phyloP scores from a whole-genome alignment of 1,284 basidiomycete genomes.

The Puccinia triticina region DNA sequence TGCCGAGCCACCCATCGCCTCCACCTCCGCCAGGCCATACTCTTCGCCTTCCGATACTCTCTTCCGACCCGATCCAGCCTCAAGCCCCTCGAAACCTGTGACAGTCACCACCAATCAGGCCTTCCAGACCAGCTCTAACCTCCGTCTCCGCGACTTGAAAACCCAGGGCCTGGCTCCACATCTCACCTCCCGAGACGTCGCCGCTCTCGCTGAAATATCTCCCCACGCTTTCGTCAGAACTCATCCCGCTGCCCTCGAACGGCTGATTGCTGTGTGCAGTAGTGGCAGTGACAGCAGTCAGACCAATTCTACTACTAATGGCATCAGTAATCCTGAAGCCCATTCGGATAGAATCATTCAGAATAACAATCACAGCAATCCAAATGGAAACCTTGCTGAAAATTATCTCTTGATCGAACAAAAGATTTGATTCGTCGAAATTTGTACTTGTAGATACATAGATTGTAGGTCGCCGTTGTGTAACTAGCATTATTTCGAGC shows the following conservation, averaged over 20 bases:
- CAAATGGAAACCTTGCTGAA: not conserved
- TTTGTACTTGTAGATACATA: too few relatives aligned
- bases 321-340: not conserved
- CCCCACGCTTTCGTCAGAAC: constrained; percentile 41
- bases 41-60: not conserved
- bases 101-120: constrained; percentile 17
- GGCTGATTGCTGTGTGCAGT: constrained; percentile 18
- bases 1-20: not conserved
- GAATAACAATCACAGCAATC: not conserved
- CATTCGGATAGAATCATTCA: not conserved
- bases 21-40: constrained; percentile 3
- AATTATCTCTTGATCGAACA: constrained; percentile 10
- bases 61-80: not conserved
- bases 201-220: constrained; percentile 43
- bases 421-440: not conserved
- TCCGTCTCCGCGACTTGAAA: constrained; percentile 42
- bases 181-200: constrained; percentile 37
- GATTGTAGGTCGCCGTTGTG: too few relatives aligned
- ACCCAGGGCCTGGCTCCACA: constrained; percentile 39
- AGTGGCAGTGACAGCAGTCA: too few relatives aligned
- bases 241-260: constrained; percentile 46
- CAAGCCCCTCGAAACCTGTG: constrained; percentile 1
- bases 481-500: too few relatives aligned
- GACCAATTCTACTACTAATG: too few relatives aligned
- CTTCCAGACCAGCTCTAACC: constrained; percentile 29